Evolutionary conservation across 2,329 filamentous ascomycete species (phyloP).

Genomic region (Beauveria australis): DNA sequence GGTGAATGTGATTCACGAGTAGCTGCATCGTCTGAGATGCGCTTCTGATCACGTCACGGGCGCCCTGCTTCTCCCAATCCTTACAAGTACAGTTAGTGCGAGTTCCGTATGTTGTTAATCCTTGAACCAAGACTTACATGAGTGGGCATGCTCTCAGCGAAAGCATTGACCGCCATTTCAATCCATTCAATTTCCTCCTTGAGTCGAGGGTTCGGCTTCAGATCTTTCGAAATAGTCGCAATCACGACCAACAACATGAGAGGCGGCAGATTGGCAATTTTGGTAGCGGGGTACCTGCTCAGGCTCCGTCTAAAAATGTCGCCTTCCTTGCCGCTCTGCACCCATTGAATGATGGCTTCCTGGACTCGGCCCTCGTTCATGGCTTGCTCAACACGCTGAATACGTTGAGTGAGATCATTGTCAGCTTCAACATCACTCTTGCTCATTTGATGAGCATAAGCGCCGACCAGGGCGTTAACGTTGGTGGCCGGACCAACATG

Average conservation of each 20-base stretch:
- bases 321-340: conserved; percentile 54
- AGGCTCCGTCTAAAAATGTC: conserved; percentile 49
- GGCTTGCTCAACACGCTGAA: conserved; percentile 52
- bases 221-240: conserved; percentile 52
- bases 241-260: conserved; percentile 57
- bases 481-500: conserved; percentile 23
- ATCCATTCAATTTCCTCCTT: conserved; percentile 52
- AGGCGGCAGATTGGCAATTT: conserved; percentile 48
- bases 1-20: conserved; percentile 26
- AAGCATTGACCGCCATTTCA: conserved; percentile 48
- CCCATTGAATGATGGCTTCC: conserved; percentile 57
- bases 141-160: conserved; percentile 38
- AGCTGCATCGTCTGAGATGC: conserved; percentile 31
- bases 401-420: conserved; percentile 45
- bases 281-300: conserved; percentile 28
- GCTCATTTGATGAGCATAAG: conserved; percentile 28
- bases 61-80: conserved; percentile 31
- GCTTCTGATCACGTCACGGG: conserved; percentile 30
- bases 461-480: conserved; percentile 26
- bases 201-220: conserved; percentile 43
- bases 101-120: background rate
- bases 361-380: conserved; percentile 56
- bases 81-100: conserved; percentile 12
- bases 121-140: conserved; percentile 38
- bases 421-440: conserved; percentile 29